phyloP scores from a whole-genome alignment of 352 stramenopile species.

The Globisporangium paroecandrum region DNA sequence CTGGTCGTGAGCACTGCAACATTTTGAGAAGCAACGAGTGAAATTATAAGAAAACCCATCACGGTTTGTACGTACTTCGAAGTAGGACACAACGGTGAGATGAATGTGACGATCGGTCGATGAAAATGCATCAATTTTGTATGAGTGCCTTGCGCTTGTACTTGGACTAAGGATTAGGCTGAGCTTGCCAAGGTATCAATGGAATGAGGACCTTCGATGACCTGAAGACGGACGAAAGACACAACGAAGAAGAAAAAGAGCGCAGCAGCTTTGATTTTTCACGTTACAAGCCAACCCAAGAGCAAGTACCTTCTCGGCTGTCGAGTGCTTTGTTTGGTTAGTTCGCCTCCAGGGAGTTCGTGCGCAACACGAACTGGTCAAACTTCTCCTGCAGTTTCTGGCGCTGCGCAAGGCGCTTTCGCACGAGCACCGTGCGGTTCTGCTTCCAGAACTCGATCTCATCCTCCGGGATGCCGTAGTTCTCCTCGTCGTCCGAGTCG shows the following conservation, averaged over 20 bases:
- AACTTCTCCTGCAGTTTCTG: conserved; percentile 86
- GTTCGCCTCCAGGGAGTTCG: conserved; percentile 39
- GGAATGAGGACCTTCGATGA: neutral
- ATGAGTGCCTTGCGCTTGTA: conserved; percentile 1
- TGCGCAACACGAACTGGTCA: conserved; percentile 76
- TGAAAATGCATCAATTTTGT: conserved; percentile 8
- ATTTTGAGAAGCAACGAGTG: neutral
- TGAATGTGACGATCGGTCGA: neutral
- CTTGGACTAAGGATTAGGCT: neutral
- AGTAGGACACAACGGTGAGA: neutral
- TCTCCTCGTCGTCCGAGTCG: conserved; percentile 74
- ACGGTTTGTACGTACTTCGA: neutral
- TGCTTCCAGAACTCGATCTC: conserved; percentile 87
- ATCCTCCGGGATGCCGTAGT: conserved; percentile 78
- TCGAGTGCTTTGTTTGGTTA: neutral
- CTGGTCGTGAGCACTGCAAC: conserved; percentile 30
- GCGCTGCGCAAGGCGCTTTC: conserved; percentile 72
- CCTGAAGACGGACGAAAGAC: neutral
- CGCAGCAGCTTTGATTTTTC: conserved; percentile 4
- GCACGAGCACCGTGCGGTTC: conserved; percentile 69
- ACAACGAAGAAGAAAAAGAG: neutral
- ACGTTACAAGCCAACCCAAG: neutral
- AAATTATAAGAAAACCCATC: conserved; percentile 1
- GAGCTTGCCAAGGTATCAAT: neutral
- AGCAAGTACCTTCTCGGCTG: neutral